Evolutionary conservation across 2,329 filamentous ascomycete species (phyloP).

Genomic region (Triangularia verruculosa): DNA sequence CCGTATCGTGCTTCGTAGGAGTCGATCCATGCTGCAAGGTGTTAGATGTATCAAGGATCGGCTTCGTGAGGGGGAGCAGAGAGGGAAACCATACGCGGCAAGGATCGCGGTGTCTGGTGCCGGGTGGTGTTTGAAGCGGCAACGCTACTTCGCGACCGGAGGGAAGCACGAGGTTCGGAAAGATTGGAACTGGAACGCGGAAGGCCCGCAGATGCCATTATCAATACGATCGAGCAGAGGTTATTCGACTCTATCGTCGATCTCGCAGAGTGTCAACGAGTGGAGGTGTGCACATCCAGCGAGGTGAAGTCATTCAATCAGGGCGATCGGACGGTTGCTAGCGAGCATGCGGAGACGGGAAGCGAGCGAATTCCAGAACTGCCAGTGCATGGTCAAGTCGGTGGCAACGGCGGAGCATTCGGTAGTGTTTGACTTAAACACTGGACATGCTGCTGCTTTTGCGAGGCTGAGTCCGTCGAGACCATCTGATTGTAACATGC

Average conservation of each 20-base stretch:
- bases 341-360: neutral
- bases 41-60: neutral
- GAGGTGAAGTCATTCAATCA: neutral
- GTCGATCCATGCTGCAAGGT: constrained; percentile 46
- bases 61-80: neutral
- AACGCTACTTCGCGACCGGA: constrained; percentile 17
- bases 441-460: constrained; percentile 2
- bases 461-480: constrained; percentile 5
- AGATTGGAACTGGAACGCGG: constrained; percentile 24
- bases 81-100: constrained; percentile 31
- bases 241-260: constrained; percentile 1
- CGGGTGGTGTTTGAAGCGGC: constrained; percentile 10
- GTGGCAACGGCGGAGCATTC: neutral
- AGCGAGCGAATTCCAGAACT: constrained; percentile 3
- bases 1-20: constrained; percentile 46
- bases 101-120: constrained; percentile 19
- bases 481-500: constrained; percentile 11
- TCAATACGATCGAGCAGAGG: constrained; percentile 1
- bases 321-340: neutral
- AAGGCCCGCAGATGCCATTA: constrained; percentile 22
- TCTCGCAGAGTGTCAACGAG: neutral
- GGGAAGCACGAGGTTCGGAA: constrained; percentile 22
- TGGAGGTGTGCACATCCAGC: neutral
- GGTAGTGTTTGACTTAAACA: neutral
- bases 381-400: constrained; percentile 14